Base-by-base conservation (phyloP, 495 filamentous ascomycete species). In the Aspergillus sclerotiicarbonarius region DNA sequence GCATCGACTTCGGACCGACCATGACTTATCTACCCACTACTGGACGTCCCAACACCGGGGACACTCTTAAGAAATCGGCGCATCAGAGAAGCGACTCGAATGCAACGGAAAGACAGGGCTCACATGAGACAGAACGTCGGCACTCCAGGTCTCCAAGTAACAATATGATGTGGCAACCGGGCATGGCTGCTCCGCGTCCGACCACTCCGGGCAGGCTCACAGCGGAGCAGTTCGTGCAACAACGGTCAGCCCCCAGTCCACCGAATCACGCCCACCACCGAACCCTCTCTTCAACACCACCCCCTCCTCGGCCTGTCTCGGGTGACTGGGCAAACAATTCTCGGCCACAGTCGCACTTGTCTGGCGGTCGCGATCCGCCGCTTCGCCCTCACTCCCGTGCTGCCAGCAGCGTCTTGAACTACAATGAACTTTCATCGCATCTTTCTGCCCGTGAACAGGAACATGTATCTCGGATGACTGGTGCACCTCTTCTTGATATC, bases 371-470 rank as follows among this genome's bases (percentile, higher is more conserved):
- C 64, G 81, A 67, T 47, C 60, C 72, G 31, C 79, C 73, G 31
- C 65, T 75, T 8, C 76, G 83, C 4, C 83, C 82, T 13, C 74
- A 69, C 20, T 84, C 82, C 44, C 78, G 82, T 21, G 76, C 73
- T 25, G 72, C 79, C 44, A 71, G 63, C 45, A 70, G 62, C 46
- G 63, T 80, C 64, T 70, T 80, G 37, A 73, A 71, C 53, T 66
- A 74, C 48, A 74, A 68, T 46, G 87, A 90, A 54, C 60, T 83
- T 31, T 81, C 84, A n/a, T 79, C 78, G 3, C 83, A 87, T 54
- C 82, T 96, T 18, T 93, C 92, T 15, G 93, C 93, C n/a, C 87
- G 90, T 8, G 93, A 98, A 69, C 93, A 96, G 66, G 91, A 96
- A 68, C 88, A 96, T 65, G 86, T 98, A 30, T 90, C 93, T n/a